Evolutionary conservation across 805 yeast species (phyloP), one percentile per base, ranked within the genome.

Genomic region (Saccharomyces eubayanus): DNA sequence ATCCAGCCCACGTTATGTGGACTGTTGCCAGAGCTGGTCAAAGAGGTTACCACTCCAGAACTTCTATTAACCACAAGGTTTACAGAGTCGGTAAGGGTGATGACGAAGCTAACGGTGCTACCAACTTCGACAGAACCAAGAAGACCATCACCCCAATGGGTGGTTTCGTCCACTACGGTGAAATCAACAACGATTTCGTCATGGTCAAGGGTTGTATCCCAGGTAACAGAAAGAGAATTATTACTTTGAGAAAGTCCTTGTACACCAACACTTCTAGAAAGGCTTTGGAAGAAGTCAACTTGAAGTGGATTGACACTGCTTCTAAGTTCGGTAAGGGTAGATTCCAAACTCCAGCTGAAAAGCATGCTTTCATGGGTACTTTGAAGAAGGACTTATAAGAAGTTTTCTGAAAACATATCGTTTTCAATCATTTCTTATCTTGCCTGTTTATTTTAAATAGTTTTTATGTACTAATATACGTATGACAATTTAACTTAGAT

Each of bases 301-400:
- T 94, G 80, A 94, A 94, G 82, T 94, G 98, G 99, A 94, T 94
- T 77, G 99, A 94, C 79, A 94, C 99, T 72, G 96, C 99, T 76
- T 94, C 99, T 74, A 91, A 92, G 82, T 94, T 94, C 91, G 99
- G 99, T 87, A 95, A 94, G 89, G 99, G 99, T 85, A 94, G 99
- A 87, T 94, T 94, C 98, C 99, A 94, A 84, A 94, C 99, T 74
- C 96, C 97, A 72, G 98, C 97, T 78, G 99, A 94, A 85, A 95
- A 95, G 91, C 90, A 86, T 75, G 96, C 99, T 75, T 94, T 94
- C 92, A 73, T 91, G 83, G 99, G 99, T 83, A 92, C 99, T 74
- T 87, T 94, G 77, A 94, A 94, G 96, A 91, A 89, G 86, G 97
- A 91, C 79, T 84, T 89, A 76, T 80, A 83, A 74, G 53, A 65